These are phyloP conservation scores for Guadua angustifolia DNA, from an alignment of 176 grass and related monocot genomes.

Conservation along the genomic window DNA sequence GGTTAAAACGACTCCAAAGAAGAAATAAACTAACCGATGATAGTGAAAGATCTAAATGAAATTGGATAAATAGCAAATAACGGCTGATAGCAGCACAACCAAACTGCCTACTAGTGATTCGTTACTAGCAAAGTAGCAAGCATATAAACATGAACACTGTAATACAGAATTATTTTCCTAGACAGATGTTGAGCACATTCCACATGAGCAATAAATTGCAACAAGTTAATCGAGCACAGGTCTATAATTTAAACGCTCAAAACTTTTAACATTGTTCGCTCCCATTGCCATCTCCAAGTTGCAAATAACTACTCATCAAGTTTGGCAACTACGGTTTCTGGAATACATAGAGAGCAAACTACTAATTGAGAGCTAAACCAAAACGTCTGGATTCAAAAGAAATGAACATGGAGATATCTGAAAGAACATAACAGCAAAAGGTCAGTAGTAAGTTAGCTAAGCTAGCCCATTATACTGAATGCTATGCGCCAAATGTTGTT, in stretches of 20 bases:
- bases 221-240: not conserved
- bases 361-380: conserved; percentile 5
- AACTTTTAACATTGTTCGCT: conserved; percentile 52
- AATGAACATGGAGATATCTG: conserved; percentile 49
- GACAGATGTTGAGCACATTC: not conserved
- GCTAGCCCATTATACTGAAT: not conserved
- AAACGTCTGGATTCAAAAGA: conserved; percentile 34
- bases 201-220: not conserved
- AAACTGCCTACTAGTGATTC: not conserved
- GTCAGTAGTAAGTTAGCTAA: too few species aligned
- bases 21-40: not conserved
- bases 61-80: not conserved
- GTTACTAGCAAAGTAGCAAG: not conserved
- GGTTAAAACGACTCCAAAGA: too few species aligned
- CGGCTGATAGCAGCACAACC: not conserved
- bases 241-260: conserved; percentile 57
- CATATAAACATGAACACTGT: not conserved
- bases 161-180: not conserved
- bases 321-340: conserved; percentile 53
- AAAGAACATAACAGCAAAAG: not conserved
- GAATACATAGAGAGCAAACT: conserved; percentile 41
- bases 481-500: not conserved
- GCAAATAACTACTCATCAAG: conserved; percentile 31
- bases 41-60: not conserved
- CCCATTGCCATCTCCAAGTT: conserved; percentile 22